A percentile compares a stretch with the other conserved stretches of the same genome.
phyloP scores from a whole-genome alignment of 805 yeast genomes.

The Metschnikowia noctiluminum region DNA sequence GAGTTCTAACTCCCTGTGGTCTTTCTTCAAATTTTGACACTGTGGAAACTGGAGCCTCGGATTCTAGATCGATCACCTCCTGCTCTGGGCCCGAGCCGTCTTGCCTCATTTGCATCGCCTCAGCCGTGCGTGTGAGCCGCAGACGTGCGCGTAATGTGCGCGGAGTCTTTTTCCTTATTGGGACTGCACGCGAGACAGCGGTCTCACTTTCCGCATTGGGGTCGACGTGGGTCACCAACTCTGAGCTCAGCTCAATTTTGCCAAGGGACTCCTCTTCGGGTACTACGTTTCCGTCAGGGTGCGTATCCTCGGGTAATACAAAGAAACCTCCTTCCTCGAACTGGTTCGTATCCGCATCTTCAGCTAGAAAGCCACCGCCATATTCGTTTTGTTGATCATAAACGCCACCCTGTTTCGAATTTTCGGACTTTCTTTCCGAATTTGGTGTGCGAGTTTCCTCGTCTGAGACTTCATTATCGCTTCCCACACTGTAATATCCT shows the following conservation, averaged over 20 bases:
- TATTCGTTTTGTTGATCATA: background rate
- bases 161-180: slow-evolving; percentile 1
- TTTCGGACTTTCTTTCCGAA: slow-evolving; percentile 1
- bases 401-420: background rate
- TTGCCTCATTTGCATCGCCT: background rate
- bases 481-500: slow-evolving; percentile 21
- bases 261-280: too few relatives aligned
- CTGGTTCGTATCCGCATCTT: slow-evolving; percentile 3
- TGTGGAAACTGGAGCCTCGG: background rate
- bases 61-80: slow-evolving; percentile 1
- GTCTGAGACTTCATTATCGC: slow-evolving; percentile 15
- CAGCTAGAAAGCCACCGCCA: slow-evolving; percentile 26
- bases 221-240: background rate
- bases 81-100: background rate
- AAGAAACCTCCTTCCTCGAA: slow-evolving; percentile 20
- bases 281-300: too few relatives aligned
- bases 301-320: background rate
- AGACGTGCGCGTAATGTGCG: slow-evolving; percentile 2
- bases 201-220: background rate
- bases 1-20: background rate
- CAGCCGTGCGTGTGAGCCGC: background rate
- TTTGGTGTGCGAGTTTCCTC: slow-evolving; percentile 10
- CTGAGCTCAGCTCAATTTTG: background rate
- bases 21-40: background rate
- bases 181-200: background rate